A percentile compares a stretch with the other conserved stretches of the same genome.
Conservation (phyloP, 306 rosid genomes). For the Cucurbita moschata region DNA sequence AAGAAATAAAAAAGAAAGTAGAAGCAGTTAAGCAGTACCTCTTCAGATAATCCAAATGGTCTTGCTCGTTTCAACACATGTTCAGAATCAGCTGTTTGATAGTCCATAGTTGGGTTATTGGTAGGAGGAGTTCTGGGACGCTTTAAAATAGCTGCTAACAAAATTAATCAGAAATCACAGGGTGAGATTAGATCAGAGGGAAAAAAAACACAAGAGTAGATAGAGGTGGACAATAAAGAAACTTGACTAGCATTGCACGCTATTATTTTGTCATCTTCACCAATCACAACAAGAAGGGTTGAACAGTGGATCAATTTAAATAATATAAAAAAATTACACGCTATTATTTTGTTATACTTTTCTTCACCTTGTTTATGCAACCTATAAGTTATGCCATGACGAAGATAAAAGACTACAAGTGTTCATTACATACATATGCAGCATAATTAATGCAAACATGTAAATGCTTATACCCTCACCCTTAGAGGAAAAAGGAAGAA, state of each 20-base stretch:
- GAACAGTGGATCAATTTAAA: neutral
- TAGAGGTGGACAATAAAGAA: neutral
- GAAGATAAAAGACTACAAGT: neutral
- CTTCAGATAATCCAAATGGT: slow-evolving; percentile 82
- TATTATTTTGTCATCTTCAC: neutral
- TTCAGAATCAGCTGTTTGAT: slow-evolving; percentile 97
- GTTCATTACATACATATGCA: neutral
- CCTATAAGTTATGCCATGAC: neutral
- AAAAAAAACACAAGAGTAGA: neutral
- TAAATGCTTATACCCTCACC: neutral
- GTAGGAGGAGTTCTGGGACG: slow-evolving; percentile 98
- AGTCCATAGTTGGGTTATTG: slow-evolving; percentile 80
- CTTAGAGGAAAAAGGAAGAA: neutral
- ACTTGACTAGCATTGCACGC: neutral
- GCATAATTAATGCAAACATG: neutral
- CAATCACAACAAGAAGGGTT: neutral
- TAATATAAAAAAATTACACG: neutral
- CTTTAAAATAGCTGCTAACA: slow-evolving; percentile 64
- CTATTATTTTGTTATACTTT: neutral
- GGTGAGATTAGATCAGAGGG: neutral
- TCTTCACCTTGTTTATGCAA: neutral
- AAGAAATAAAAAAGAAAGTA: neutral
- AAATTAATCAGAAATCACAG: neutral
- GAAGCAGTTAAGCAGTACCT: slow-evolving; percentile 29
- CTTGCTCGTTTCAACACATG: slow-evolving; percentile 84